Evolutionary conservation across 208 protist species (phyloP).

Genomic region (Naegleria gruberi): DNA sequence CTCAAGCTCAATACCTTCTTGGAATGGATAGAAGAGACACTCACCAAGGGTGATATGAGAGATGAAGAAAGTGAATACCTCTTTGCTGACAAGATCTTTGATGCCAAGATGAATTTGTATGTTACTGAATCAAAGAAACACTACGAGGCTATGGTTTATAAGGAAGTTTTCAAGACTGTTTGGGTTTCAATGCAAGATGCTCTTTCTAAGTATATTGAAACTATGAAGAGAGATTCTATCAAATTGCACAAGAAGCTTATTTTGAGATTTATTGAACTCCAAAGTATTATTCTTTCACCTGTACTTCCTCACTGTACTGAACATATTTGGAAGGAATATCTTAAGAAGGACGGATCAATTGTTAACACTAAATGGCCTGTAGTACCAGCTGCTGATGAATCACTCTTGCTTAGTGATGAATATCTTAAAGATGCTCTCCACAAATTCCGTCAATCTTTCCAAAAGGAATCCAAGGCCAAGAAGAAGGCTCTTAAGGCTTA

Average conservation of each 20-base stretch:
- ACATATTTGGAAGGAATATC: neutral
- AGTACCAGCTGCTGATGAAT: neutral
- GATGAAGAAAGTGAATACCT: constrained; percentile 35
- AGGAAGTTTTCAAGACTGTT: constrained; percentile 81
- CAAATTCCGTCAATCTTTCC: neutral
- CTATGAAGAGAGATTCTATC: constrained; percentile 66
- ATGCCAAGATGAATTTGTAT: constrained; percentile 75
- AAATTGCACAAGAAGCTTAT: constrained; percentile 63
- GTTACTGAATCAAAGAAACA: constrained; percentile 67
- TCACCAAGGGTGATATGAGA: constrained; percentile 37
- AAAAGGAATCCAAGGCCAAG: neutral
- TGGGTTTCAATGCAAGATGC: constrained; percentile 80
- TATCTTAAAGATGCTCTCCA: neutral
- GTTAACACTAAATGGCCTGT: neutral
- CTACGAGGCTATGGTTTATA: constrained; percentile 87
- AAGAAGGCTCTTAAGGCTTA: neutral
- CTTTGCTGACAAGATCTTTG: constrained; percentile 84
- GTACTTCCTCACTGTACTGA: constrained; percentile 92
- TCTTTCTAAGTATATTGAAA: constrained; percentile 74
- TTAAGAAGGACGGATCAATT: neutral
- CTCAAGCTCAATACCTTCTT: constrained; percentile 90
- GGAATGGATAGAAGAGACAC: constrained; percentile 65
- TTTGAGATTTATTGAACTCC: constrained; percentile 74
- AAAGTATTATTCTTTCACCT: constrained; percentile 85
- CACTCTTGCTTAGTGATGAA: neutral